phyloP scores from a whole-genome alignment of 169 alveolate species.

The Eimeria praecox region DNA sequence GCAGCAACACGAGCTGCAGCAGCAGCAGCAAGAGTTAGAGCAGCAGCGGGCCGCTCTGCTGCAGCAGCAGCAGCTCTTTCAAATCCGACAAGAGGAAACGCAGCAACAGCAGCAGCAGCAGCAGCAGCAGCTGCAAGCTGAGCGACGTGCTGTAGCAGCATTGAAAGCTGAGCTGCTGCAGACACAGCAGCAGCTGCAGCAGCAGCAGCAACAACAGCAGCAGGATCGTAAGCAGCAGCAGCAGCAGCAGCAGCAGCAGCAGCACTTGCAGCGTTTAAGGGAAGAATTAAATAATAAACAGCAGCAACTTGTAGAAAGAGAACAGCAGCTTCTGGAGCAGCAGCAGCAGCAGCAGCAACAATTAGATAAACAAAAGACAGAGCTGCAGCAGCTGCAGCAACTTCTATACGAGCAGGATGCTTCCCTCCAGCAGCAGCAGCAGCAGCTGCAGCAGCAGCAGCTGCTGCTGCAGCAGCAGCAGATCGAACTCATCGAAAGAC shows the following conservation, averaged over 20 bases:
- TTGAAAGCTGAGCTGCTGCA: not conserved
- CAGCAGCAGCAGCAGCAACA: too few species aligned
- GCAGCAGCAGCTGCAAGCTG: not conserved
- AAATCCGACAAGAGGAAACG: not conserved
- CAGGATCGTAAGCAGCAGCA: not conserved
- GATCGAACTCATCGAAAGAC: not conserved
- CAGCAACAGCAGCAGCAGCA: slow-evolving; percentile 27
- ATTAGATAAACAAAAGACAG: too few species aligned
- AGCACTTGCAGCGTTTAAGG: not conserved
- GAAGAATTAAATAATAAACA: not conserved
- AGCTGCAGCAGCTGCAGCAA: slow-evolving; percentile 40
- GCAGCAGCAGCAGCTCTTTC: slow-evolving; percentile 60
- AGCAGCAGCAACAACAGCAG: slow-evolving; percentile 54
- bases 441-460: not conserved
- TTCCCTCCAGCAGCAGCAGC: slow-evolving; percentile 11
- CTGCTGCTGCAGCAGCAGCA: slow-evolving; percentile 32
- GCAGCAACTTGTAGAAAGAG: slow-evolving; percentile 11
- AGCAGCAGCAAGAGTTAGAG: not conserved
- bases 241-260: slow-evolving; percentile 11
- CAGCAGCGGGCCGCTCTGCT: slow-evolving; percentile 9
- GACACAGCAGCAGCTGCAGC: slow-evolving; percentile 5
- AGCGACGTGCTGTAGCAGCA: not conserved
- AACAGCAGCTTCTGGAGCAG: not conserved
- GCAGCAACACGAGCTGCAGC: slow-evolving; percentile 18
- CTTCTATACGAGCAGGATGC: not conserved